Conservation (phyloP, 352 stramenopile species). For the Pythium folliculosum region DNA sequence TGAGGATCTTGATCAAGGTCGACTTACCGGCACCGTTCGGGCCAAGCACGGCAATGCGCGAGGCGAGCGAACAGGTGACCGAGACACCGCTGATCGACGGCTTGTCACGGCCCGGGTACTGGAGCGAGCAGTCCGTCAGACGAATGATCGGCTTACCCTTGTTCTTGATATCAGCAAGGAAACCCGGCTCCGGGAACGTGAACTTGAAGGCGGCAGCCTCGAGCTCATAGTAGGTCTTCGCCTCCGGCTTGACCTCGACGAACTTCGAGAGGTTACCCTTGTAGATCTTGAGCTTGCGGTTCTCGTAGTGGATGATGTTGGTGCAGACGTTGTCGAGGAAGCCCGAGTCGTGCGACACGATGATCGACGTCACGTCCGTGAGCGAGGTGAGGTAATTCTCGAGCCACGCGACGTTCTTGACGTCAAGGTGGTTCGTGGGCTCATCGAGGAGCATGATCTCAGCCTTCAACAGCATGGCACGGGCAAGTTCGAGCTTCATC, state of each 20-base stretch:
- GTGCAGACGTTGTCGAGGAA: conserved; percentile 98
- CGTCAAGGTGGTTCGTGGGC: conserved; percentile 94
- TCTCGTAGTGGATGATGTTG: conserved; percentile 98
- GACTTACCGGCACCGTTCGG: conserved; percentile 95
- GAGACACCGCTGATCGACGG: conserved; percentile 85
- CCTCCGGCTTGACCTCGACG: conserved; percentile 85
- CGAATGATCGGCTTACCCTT: conserved; percentile 90
- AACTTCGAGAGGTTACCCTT: conserved; percentile 87
- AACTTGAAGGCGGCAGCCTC: conserved; percentile 86
- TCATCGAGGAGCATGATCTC: conserved; percentile 97
- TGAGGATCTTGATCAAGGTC: conserved; percentile 96
- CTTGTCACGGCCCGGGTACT: conserved; percentile 78
- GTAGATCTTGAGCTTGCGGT: conserved; percentile 89
- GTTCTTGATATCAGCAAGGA: conserved; percentile 90
- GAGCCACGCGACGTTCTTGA: conserved; percentile 92
- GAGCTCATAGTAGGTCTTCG: conserved; percentile 89
- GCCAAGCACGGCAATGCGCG: conserved; percentile 80
- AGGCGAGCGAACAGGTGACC: conserved; percentile 78
- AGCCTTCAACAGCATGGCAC: conserved; percentile 94
- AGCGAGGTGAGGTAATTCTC: conserved; percentile 91
- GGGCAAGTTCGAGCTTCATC: conserved; percentile 95
- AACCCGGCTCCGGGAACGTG: conserved; percentile 86
- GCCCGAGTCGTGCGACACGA: conserved; percentile 96
- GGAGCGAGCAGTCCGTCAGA: conserved; percentile 85
- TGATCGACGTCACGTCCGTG: conserved; percentile 90